Conservation (phyloP, 148 eudicot genomes). For the Selenicereus undatus region DNA sequence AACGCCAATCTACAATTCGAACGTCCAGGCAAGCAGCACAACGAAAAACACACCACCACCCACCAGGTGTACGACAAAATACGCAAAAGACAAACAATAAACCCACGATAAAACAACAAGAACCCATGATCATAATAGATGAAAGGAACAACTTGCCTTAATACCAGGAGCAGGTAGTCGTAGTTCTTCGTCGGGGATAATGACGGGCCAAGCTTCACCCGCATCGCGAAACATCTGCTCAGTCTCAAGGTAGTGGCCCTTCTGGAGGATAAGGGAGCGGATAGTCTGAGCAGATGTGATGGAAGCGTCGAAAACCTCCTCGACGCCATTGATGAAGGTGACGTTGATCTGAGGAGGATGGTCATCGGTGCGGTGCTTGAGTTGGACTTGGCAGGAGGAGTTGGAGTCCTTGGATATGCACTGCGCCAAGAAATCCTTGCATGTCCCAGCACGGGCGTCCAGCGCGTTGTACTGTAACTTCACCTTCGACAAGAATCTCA, state of each 20-base stretch:
- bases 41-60: background rate
- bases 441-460: slow-evolving; percentile 65
- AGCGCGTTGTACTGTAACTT: slow-evolving; percentile 84
- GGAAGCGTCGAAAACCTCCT: slow-evolving; percentile 76
- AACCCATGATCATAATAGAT: background rate
- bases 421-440: slow-evolving; percentile 80
- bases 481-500: slow-evolving; percentile 88
- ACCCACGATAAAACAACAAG: background rate
- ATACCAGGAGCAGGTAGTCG: slow-evolving; percentile 45
- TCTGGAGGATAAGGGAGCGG: slow-evolving; percentile 63
- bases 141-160: slow-evolving; percentile 44
- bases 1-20: background rate
- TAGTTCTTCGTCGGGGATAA: slow-evolving; percentile 68
- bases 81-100: background rate
- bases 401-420: slow-evolving; percentile 89
- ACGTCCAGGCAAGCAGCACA: background rate
- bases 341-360: slow-evolving; percentile 77
- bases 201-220: slow-evolving; percentile 84
- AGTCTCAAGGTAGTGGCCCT: slow-evolving; percentile 77
- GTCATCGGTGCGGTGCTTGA: slow-evolving; percentile 84
- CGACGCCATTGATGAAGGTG: slow-evolving; percentile 80
- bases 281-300: slow-evolving; percentile 70
- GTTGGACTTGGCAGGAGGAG: slow-evolving; percentile 59
- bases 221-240: slow-evolving; percentile 96
- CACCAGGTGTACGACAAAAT: slow-evolving; percentile 33